These are phyloP conservation scores for Rhizopogon sp. DNA, from an alignment of 768 basidiomycete species.

Conservation along the genomic window DNA sequence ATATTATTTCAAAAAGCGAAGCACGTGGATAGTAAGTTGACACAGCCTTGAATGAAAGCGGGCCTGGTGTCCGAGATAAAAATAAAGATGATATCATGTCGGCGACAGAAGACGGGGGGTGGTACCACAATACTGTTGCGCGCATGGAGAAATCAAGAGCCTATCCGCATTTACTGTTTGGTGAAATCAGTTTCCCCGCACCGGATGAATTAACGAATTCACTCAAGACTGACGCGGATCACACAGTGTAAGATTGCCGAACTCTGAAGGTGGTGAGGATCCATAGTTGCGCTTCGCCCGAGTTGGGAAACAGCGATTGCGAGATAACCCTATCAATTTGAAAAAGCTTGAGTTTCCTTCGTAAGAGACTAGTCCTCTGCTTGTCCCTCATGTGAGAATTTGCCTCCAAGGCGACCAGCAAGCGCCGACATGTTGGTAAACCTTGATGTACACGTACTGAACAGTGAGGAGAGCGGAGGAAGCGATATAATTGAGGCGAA, in stretches of 20 bases:
- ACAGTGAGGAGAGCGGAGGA: neutral
- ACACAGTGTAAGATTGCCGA: neutral
- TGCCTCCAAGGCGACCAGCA: neutral
- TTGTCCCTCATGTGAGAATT: neutral
- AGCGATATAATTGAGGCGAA: neutral
- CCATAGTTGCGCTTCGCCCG: neutral
- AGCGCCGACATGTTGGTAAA: neutral
- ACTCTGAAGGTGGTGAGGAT: neutral
- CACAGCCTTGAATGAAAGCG: neutral
- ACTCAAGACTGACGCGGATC: neutral
- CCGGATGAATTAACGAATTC: neutral
- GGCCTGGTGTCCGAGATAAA: neutral
- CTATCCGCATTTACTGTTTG: neutral
- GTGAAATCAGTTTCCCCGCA: neutral
- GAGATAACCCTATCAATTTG: constrained; percentile 5
- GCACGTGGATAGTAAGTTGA: neutral
- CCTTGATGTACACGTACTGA: neutral
- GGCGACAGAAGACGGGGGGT: neutral
- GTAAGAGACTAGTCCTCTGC: too few species aligned
- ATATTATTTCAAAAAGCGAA: too few species aligned
- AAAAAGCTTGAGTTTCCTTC: constrained; percentile 1
- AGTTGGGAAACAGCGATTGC: neutral
- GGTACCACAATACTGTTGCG: neutral
- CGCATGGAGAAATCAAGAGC: neutral
- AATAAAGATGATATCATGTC: too few species aligned